Percentiles rank a stretch among this genome's conserved stretches.
Evolutionary conservation across 257 asterid genomes (phyloP).

Genomic region (Coffea eugenioides): DNA sequence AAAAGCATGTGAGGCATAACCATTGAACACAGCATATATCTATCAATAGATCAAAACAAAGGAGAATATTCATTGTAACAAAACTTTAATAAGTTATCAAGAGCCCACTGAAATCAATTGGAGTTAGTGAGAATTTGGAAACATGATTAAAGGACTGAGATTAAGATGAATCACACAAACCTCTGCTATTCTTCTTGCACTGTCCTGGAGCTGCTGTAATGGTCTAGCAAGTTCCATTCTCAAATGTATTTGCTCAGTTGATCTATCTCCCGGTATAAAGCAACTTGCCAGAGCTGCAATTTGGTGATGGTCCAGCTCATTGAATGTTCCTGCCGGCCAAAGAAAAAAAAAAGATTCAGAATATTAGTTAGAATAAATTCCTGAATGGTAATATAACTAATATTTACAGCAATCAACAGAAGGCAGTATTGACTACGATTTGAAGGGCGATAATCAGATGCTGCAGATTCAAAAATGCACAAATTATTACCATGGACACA

Average conservation of each 20-base stretch:
- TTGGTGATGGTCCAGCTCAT: conserved; percentile 92
- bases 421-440: not conserved
- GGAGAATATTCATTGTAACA: not conserved
- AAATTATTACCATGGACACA: not conserved
- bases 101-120: not conserved
- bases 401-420: not conserved
- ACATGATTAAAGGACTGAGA: not conserved
- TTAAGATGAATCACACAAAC: conserved; percentile 25
- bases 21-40: not conserved
- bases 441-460: not conserved
- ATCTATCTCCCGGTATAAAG: conserved; percentile 87
- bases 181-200: conserved; percentile 96
- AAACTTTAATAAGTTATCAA: not conserved
- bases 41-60: not conserved
- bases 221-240: conserved; percentile 92
- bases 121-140: not conserved
- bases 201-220: conserved; percentile 91
- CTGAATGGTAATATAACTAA: not conserved
- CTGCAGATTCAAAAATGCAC: not conserved
- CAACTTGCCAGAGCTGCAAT: conserved; percentile 94
- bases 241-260: conserved; percentile 73
- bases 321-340: conserved; percentile 72
- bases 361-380: not conserved
- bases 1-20: not conserved
- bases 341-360: not conserved